Percentiles rank a stretch among this genome's conserved stretches.
phyloP scores from a whole-genome alignment of 495 filamentous ascomycete species.

The Aspergillus panamensis region DNA sequence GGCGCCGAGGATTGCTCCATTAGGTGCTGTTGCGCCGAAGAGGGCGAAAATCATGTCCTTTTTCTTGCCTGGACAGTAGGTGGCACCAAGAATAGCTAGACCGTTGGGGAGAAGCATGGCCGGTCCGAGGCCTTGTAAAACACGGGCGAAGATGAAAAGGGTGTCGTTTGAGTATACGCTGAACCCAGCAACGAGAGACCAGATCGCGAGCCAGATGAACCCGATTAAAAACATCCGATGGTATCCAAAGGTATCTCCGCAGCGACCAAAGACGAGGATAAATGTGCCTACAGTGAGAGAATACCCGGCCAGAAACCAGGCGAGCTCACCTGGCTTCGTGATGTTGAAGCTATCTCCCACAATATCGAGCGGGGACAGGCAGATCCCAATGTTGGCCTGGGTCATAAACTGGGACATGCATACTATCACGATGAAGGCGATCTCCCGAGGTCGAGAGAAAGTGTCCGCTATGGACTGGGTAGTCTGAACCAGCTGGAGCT shows the following conservation, averaged over 20 bases:
- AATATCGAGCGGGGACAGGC: conserved; percentile 38
- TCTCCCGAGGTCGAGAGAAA: conserved; percentile 26
- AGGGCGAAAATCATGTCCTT: conserved; percentile 63
- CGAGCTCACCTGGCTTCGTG: conserved; percentile 35
- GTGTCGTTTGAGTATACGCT: conserved; percentile 47
- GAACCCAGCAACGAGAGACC: conserved; percentile 54
- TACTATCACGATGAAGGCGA: conserved; percentile 27
- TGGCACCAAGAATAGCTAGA: conserved; percentile 57
- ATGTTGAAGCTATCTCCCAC: conserved; percentile 47
- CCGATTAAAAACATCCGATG: conserved; percentile 55
- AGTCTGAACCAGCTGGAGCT: conserved; percentile 18
- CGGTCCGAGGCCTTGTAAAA: conserved; percentile 59
- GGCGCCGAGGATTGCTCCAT: conserved; percentile 48
- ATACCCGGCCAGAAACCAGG: conserved; percentile 58
- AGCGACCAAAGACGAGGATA: conserved; percentile 58
- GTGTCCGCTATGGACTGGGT: conserved; percentile 23
- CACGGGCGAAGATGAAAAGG: conserved; percentile 57
- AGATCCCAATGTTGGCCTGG: conserved; percentile 29
- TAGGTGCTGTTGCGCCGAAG: conserved; percentile 61
- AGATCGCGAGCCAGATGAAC: conserved; percentile 55
- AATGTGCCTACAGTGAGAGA: conserved; percentile 61
- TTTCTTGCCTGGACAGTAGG: conserved; percentile 49
- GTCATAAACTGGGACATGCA: conserved; percentile 39
- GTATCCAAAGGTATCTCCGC: conserved; percentile 58
- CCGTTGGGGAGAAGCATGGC: conserved; percentile 61